Evolutionary conservation across 108 stramenopile genomes (phyloP).

Genomic region (Skeletonema costatum): DNA sequence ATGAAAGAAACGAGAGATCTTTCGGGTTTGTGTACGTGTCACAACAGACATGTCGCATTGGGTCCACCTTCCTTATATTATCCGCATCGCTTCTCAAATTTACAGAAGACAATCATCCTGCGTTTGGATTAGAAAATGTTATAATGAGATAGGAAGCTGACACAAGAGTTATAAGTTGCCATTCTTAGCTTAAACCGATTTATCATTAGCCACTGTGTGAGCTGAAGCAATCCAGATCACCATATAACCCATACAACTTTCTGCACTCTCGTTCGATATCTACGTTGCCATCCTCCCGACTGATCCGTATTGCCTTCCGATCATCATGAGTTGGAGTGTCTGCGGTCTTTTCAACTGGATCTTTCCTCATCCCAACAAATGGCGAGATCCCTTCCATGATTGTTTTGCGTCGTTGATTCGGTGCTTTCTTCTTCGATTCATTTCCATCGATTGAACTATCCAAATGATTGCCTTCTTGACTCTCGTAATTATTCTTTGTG

Average conservation of each 20-base stretch:
- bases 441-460: background rate
- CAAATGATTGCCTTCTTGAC: background rate
- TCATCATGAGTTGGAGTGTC: background rate
- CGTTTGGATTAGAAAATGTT: too few species aligned
- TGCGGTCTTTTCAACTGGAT: background rate
- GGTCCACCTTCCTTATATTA: too few species aligned
- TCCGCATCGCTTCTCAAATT: too few species aligned
- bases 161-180: too few species aligned
- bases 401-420: background rate
- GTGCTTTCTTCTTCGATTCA: background rate
- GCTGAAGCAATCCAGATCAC: background rate
- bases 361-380: background rate
- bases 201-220: too few species aligned
- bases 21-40: too few species aligned
- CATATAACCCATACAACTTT: background rate
- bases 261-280: slow-evolving; percentile 22
- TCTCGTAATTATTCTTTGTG: background rate
- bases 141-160: too few species aligned
- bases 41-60: too few species aligned
- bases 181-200: too few species aligned
- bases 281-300: slow-evolving; percentile 1
- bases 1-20: too few species aligned
- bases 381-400: background rate
- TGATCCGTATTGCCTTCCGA: slow-evolving; percentile 22
- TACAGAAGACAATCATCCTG: too few species aligned